These are phyloP conservation scores for Skeletonema grethae DNA, from an alignment of 108 stramenopile species.

Conservation along the genomic window DNA sequence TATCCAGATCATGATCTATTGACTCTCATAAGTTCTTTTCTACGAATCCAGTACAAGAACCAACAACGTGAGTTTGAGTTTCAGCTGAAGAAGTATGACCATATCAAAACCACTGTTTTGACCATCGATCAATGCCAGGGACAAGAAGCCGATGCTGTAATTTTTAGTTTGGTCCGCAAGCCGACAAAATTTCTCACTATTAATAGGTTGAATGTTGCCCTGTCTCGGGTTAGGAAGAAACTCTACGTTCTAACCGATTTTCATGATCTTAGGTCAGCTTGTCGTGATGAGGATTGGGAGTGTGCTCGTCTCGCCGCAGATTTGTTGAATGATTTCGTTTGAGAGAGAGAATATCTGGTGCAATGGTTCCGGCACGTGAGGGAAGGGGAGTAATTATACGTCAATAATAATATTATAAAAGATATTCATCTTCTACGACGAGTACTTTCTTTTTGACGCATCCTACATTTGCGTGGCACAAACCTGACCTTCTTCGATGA, in stretches of 20 bases:
- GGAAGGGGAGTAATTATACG: too few species aligned
- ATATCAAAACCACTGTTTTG: slow-evolving; percentile 20
- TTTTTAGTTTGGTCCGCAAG: slow-evolving; percentile 43
- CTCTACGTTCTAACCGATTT: slow-evolving; percentile 41
- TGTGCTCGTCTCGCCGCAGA: slow-evolving; percentile 35
- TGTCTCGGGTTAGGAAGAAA: slow-evolving; percentile 45
- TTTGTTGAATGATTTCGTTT: slow-evolving; percentile 21
- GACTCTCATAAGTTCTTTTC: neutral
- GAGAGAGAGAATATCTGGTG: neutral
- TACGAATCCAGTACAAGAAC: slow-evolving; percentile 41
- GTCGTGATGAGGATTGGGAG: slow-evolving; percentile 37
- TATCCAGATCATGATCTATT: neutral
- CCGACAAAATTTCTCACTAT: slow-evolving; percentile 46
- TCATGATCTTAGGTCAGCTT: slow-evolving; percentile 25
- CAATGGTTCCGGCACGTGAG: too few species aligned
- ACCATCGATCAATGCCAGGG: slow-evolving; percentile 57
- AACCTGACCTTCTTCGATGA: too few species aligned
- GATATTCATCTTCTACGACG: too few species aligned
- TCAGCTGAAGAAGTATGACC: neutral
- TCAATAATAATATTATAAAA: too few species aligned
- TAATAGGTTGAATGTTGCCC: slow-evolving; percentile 51
- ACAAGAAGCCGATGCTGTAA: slow-evolving; percentile 51
- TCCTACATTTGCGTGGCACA: too few species aligned
- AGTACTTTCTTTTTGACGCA: too few species aligned
- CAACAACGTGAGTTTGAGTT: slow-evolving; percentile 48